Evolutionary conservation across 2,329 filamentous ascomycete species (phyloP), one percentile per base, ranked within the genome.

Genomic region (Zymoseptoria passerinii): DNA sequence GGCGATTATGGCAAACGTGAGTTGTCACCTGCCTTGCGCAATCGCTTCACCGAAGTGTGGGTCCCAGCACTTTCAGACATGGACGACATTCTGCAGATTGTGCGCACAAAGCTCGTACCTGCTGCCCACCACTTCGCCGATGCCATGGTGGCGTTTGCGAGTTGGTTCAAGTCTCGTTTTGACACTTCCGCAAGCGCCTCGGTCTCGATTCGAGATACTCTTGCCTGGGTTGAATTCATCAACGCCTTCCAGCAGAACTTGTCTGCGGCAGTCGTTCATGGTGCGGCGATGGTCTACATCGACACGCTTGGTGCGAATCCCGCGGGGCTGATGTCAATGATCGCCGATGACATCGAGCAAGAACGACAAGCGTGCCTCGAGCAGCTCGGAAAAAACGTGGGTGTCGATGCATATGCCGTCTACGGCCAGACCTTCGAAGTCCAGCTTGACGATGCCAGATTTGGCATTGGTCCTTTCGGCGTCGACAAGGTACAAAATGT

Each of bases 21-120:
- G 72, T 81, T 99, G 10, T 99, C 94, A 0, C 94, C 94, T 2
- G 95, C 94, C 13, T 77, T 99, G 60, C 83, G 94, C 51, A 99
- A 99, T 71, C 89, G 94, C 60, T 96, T 99, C 72, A 99, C 94
- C 0, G 94, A 99, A 74, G 96, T 99, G 8, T 99, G 94, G 94
- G 94, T 97, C 0, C 91, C 94, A 1, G 83, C 92, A 1, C 77
- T 97, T 59, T 91, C 90, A 0, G 89, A 92, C 60, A 82, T 84
- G 54, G 86, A 91, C 28, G 95, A 99, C 70, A 86, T 97, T 35
- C 76, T 91, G 19, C 88, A 95, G 50, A 99, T 99, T 64, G 84
- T 97, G 16, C 78, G 81, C 54, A 84, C 86, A 10, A 96, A 95
- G 71, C 78, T 99, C 18, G 74, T 74, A 3, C 71, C 78, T 0